Evolutionary conservation across 2,329 filamentous ascomycete genomes (phyloP).

Genomic region (Alternaria postmessia): DNA sequence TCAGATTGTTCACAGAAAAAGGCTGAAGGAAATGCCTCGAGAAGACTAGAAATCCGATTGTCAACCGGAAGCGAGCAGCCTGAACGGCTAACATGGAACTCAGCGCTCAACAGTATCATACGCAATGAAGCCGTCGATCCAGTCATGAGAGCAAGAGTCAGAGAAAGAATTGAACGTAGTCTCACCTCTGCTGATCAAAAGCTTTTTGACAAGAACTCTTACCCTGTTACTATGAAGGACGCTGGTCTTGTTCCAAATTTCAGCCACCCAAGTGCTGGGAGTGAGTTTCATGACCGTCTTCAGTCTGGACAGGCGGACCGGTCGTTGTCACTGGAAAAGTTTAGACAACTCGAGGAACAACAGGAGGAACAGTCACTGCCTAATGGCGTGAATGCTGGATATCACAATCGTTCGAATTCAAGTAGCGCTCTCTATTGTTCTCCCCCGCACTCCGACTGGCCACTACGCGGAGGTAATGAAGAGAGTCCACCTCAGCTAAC

Average conservation of each 20-base stretch:
- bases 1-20: not conserved
- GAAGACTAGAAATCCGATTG: no score
- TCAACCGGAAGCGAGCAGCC: not conserved
- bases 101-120: slow-evolving; percentile 18
- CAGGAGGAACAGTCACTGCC: not conserved
- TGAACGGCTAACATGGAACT: slow-evolving; percentile 20
- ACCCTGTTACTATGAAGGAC: not conserved
- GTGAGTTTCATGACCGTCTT: slow-evolving; percentile 21
- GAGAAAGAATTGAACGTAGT: slow-evolving; percentile 1
- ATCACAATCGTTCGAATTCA: not conserved
- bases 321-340: not conserved
- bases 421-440: not conserved
- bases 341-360: not conserved
- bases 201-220: not conserved
- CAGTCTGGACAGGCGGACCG: not conserved
- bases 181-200: not conserved
- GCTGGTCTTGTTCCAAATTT: slow-evolving; percentile 36
- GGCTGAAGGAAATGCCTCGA: not conserved
- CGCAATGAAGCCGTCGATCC: slow-evolving; percentile 10
- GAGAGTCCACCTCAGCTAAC: not conserved
- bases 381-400: not conserved
- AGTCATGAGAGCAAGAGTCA: slow-evolving; percentile 8
- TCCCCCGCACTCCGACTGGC: not conserved
- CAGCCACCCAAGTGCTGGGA: slow-evolving; percentile 25
- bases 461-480: slow-evolving; percentile 1